A percentile compares a stretch with the other conserved stretches of the same genome.
Conservation (phyloP, 1,284 basidiomycete species). For the Calocybe gambosa region DNA sequence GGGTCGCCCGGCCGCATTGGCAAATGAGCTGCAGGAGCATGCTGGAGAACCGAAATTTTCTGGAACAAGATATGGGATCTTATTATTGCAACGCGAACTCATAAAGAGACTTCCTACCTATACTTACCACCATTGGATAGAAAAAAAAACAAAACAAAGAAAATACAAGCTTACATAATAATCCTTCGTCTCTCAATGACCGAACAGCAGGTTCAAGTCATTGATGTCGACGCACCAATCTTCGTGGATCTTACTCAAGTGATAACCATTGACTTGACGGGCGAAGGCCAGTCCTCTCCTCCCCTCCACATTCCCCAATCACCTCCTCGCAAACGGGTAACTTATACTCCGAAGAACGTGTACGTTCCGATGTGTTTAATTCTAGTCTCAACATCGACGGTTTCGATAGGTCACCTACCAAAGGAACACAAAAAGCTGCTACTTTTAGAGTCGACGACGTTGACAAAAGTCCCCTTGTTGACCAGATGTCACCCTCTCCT, state of each 20-base stretch:
- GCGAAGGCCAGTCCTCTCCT: slow-evolving; percentile 7
- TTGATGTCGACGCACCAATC: slow-evolving; percentile 14
- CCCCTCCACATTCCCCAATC: background rate
- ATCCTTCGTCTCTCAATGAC: background rate
- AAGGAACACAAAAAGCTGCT: slow-evolving; percentile 3
- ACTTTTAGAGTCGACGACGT: background rate
- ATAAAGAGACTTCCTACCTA: background rate
- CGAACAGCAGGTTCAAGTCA: slow-evolving; percentile 5
- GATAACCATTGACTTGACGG: slow-evolving; percentile 13
- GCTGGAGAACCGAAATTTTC: slow-evolving; percentile 88
- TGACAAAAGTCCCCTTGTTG: background rate
- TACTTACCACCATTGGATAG: slow-evolving; percentile 19
- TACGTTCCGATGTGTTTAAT: background rate
- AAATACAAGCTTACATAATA: slow-evolving; percentile 10
- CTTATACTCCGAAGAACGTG: background rate
- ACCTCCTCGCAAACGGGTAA: slow-evolving; percentile 3
- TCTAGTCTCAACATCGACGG: background rate
- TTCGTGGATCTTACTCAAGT: slow-evolving; percentile 10
- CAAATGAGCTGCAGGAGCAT: slow-evolving; percentile 73
- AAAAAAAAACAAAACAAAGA: slow-evolving; percentile 4
- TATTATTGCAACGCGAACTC: background rate
- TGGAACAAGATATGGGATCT: slow-evolving; percentile 22
- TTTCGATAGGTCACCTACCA: background rate
- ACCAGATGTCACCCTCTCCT: background rate
- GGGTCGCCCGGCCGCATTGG: slow-evolving; percentile 73